Conservation (phyloP, 352 stramenopile species). For the Phytophthora constricta region DNA sequence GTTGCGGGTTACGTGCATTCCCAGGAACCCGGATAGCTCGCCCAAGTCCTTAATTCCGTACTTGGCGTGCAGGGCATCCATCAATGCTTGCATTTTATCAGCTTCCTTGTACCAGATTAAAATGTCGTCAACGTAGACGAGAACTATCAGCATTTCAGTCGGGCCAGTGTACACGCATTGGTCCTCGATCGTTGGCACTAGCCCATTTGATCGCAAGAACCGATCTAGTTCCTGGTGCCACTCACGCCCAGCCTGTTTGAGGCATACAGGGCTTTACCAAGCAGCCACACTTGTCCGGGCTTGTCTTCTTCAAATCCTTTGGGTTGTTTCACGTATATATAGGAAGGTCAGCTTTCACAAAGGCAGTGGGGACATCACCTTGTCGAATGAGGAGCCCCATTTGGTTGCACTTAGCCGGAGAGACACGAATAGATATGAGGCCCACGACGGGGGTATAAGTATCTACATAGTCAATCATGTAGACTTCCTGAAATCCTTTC, state of each 20-base stretch:
- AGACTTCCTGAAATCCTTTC: no score
- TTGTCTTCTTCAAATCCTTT: slow-evolving; percentile 9
- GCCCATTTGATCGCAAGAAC: neutral
- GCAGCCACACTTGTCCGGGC: neutral
- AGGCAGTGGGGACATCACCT: slow-evolving; percentile 6
- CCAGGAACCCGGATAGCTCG: neutral
- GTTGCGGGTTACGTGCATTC: no score
- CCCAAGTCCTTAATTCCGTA: slow-evolving; percentile 4
- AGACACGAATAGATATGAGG: neutral
- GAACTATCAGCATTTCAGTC: neutral
- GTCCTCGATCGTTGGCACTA: neutral
- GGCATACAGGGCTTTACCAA: neutral
- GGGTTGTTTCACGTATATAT: slow-evolving; percentile 1
- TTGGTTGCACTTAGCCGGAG: neutral
- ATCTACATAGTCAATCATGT: no score
- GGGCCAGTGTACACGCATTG: neutral
- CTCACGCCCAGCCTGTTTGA: slow-evolving; percentile 3
- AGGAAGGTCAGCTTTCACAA: slow-evolving; percentile 2
- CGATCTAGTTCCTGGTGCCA: neutral
- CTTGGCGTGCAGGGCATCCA: neutral
- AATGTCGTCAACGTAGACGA: slow-evolving; percentile 1
- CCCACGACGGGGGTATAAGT: no score
- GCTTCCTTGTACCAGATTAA: neutral
- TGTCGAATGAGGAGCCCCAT: neutral
- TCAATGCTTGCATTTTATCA: neutral